Base-by-base conservation (phyloP, 1,284 basidiomycete genomes). In the Phaffia rhodozyma region DNA sequence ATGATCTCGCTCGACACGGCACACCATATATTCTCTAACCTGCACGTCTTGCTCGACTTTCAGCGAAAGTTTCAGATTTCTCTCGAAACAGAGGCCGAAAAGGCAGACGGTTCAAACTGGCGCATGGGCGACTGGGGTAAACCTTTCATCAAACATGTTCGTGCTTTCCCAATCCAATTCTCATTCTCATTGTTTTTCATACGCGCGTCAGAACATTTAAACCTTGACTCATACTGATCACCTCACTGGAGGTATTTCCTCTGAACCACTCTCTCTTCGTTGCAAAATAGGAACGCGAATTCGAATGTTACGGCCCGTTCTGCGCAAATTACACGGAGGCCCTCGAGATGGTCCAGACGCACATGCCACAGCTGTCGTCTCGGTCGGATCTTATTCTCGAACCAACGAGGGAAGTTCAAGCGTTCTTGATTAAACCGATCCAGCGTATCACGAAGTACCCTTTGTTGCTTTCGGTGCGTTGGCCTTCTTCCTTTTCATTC, bases 21-120 rank as follows among this genome's bases (percentile, higher is more conserved):
- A 61, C 92, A 97, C 77, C 82, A 87, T 66, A 85, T 99, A 66
- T 99, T 98, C 77, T 91, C 94, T 11, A 92, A 92, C 75, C 81
- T 98, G 67, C 90, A 93, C 79, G 88, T 91, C 74, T 83, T 99
- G 27, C 83, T 97, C 69, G 97, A 98, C 75, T 96, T 98, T 71
- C 94, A 97, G 73, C 84, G 96, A 68, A 87, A 89, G 74, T 97
- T 98, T 77, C 83, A 97, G 65, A 97, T 97, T 76, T 88, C 87
- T 66, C 80, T 98, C 47, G 92, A 97, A 75, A 86, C 86, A 66
- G 89, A 85, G 47, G 84, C 87, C 62, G 85, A 92, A 78, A 74
- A 76, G 66, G 70, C 69, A 21, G 64, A 67, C 30, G 75, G 73
- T 1, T 68, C 69, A 5, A 66, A 68, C 69, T 87, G 89, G 91